Base-by-base conservation (phyloP, 106 monocot species). In the Allium sativum region DNA sequence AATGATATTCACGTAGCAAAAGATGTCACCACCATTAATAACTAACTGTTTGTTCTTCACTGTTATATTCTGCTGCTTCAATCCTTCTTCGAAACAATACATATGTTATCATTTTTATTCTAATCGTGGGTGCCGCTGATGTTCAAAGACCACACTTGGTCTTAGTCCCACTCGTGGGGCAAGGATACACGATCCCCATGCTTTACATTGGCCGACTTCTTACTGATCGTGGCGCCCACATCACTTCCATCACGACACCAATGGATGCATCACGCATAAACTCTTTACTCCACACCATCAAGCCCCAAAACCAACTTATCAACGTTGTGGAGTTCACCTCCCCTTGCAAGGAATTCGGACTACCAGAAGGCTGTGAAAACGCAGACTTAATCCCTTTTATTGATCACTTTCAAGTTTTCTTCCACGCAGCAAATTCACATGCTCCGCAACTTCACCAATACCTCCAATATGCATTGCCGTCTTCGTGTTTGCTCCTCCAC, bases 351-450 rank as follows among this genome's bases (percentile, higher is more conserved):
- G 48, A 69, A 56, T 18, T 53, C 7, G 77, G 82, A 1, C 50
- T 82, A 7, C 64, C 78, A 7, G 70, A 46, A 4, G 78, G 78
- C 0, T 71, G 69, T 51, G 77, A 77, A 59, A 82, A 59, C 77
- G 0, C 70, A 1, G 66, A 76, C 41, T 61, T 62, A 17, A n/a
- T 67, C 48, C 15, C 53, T 14, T 44, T 44, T 0, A 12, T 1
- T 0, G 12, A 57, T 41, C 64, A 16, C 40, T n/a, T 21, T 64
- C 21, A 18, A 55, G 0, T 59, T 19, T 74, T 84, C 48, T 61
- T 76, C 44, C 40, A 54, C 2, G 84, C 18, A 31, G 31, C 31
- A 2, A 31, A 31, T 31, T 2, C 31, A 3, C 31, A 3, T 31
- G 31, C 1, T 31, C 31, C 31, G 5, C 31, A 31, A 31, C 31